Percentiles rank a stretch among this genome's conserved stretches.
Conservation (phyloP, 2,329 filamentous ascomycete species). For the Colletotrichum acutatum region DNA sequence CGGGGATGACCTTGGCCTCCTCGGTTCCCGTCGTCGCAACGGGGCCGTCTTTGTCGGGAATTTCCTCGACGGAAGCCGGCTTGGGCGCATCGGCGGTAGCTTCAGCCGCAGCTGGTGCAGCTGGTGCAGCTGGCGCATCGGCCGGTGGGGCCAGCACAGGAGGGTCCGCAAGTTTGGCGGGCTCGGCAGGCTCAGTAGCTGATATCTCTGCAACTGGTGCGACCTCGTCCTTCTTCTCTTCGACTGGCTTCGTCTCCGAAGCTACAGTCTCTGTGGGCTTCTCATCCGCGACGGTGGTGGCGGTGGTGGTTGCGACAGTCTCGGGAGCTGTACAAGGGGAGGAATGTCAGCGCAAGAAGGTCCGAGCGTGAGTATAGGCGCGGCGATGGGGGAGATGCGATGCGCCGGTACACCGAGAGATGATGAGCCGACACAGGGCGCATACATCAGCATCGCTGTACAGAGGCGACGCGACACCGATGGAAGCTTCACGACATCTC, state of each 20-base stretch:
- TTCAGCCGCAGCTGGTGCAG: conserved; percentile 37
- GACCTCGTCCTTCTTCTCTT: conserved; percentile 25
- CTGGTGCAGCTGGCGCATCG: conserved; percentile 27
- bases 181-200: conserved; percentile 34
- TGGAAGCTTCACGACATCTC: neutral
- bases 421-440: neutral
- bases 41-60: conserved; percentile 32
- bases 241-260: conserved; percentile 14
- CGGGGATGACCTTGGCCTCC: conserved; percentile 40
- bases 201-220: conserved; percentile 6
- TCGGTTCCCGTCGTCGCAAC: conserved; percentile 40
- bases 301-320: neutral
- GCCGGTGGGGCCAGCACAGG: conserved; percentile 34
- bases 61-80: conserved; percentile 31
- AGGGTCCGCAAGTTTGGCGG: conserved; percentile 39
- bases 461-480: conserved; percentile 21
- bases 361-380: neutral
- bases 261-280: conserved; percentile 12
- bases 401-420: neutral
- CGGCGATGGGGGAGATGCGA: neutral
- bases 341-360: conserved; percentile 20
- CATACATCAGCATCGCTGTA: neutral
- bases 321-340: conserved; percentile 1
- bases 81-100: conserved; percentile 50
- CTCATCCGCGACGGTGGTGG: neutral